Evolutionary conservation across 2,329 filamentous ascomycete genomes (phyloP).

Genomic region (Sporothrix euskadiensis): DNA sequence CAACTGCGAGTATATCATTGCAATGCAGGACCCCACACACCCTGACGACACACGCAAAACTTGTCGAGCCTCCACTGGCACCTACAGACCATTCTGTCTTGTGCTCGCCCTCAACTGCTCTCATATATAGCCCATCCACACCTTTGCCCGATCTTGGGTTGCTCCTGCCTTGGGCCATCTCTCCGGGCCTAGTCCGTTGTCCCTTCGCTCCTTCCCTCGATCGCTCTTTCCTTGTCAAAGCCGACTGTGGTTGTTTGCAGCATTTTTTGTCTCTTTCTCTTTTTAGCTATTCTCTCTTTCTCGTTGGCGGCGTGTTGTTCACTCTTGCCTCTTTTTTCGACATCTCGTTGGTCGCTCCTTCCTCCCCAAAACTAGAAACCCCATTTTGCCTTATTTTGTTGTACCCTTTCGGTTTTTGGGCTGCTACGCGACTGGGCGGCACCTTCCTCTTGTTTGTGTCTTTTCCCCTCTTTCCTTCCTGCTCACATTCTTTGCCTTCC

Average conservation of each 20-base stretch:
- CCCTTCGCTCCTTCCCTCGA: background rate
- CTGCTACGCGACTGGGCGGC: conserved; percentile 7
- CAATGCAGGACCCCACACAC: conserved; percentile 14
- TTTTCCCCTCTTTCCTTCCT: conserved; percentile 1
- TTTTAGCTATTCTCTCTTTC: background rate
- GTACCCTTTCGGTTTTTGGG: background rate
- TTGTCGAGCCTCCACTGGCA: conserved; percentile 13
- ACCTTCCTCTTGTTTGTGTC: conserved; percentile 13
- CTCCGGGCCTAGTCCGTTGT: conserved; percentile 4
- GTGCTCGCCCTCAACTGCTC: background rate
- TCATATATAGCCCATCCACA: conserved; percentile 24
- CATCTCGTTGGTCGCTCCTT: conserved; percentile 7
- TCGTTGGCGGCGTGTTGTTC: background rate
- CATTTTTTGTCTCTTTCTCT: background rate
- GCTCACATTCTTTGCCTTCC: conserved; percentile 1
- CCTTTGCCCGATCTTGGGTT: conserved; percentile 20
- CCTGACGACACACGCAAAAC: conserved; percentile 11
- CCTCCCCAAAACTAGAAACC: background rate
- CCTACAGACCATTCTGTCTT: background rate
- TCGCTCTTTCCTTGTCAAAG: conserved; percentile 3
- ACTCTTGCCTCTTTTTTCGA: background rate
- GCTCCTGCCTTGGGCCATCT: conserved; percentile 4
- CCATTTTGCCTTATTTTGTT: conserved; percentile 12
- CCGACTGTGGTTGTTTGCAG: background rate
- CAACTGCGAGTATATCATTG: background rate